phyloP scores from a whole-genome alignment of 2,329 filamentous ascomycete species.

The Aspergillus sp. region DNA sequence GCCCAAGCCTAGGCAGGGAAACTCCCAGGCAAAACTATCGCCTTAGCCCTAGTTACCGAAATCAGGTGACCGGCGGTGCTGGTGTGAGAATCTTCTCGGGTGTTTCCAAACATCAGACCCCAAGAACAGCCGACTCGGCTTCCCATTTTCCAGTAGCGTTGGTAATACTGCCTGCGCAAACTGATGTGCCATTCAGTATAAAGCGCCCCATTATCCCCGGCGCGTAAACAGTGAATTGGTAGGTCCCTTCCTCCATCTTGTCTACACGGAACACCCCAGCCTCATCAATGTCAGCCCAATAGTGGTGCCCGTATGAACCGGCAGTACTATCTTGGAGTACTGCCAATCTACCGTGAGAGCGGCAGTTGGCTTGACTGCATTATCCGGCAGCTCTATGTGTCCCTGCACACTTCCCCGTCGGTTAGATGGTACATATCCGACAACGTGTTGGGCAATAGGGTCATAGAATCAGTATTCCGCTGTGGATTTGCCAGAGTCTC shows the following conservation, averaged over 20 bases:
- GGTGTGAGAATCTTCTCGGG: constrained; percentile 49
- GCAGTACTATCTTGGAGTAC: constrained; percentile 52
- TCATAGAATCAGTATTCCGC: constrained; percentile 58
- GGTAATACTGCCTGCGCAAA: constrained; percentile 37
- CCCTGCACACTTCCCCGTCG: constrained; percentile 46
- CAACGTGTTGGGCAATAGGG: constrained; percentile 51
- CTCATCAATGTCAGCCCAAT: constrained; percentile 49
- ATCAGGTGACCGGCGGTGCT: no score
- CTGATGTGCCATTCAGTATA: constrained; percentile 43
- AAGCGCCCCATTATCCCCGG: constrained; percentile 55
- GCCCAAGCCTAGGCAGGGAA: no score
- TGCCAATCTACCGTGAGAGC: constrained; percentile 46
- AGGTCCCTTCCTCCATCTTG: constrained; percentile 50
- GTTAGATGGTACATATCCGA: constrained; percentile 50
- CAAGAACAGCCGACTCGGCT: constrained; percentile 49
- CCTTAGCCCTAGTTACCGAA: no score
- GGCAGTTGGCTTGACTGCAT: constrained; percentile 46
- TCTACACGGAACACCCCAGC: constrained; percentile 46
- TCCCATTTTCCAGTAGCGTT: constrained; percentile 40
- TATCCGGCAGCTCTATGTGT: constrained; percentile 44
- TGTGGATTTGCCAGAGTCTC: constrained; percentile 41
- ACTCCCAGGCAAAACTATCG: no score
- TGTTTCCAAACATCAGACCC: constrained; percentile 55
- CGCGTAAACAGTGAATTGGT: constrained; percentile 56
- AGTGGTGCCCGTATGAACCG: constrained; percentile 51